Percentiles rank a stretch among this genome's conserved stretches.
These are phyloP conservation scores for Takashimella koratensis DNA, from an alignment of 1,284 basidiomycete genomes.

Conservation along the genomic window DNA sequence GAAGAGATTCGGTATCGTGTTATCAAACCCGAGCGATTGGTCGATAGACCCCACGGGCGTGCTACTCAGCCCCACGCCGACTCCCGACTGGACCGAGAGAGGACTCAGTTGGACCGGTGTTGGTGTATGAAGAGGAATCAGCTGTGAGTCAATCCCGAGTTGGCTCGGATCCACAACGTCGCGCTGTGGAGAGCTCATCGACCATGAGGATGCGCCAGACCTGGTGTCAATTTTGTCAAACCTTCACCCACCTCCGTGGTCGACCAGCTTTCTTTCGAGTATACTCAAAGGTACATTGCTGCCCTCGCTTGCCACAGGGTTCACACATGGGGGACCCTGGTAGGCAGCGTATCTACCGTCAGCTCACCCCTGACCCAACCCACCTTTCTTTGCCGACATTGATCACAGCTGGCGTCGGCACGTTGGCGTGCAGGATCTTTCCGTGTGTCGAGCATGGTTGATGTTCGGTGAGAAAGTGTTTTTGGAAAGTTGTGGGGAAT, in stretches of 20 bases:
- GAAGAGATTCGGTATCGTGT: neutral
- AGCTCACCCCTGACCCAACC: too few species aligned
- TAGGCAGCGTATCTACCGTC: too few species aligned
- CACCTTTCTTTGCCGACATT: too few species aligned
- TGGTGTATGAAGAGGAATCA: neutral
- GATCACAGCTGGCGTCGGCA: too few species aligned
- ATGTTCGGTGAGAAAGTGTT: too few species aligned
- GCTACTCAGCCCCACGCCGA: neutral
- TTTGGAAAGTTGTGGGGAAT: too few species aligned
- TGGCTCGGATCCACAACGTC: neutral
- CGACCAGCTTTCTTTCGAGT: conserved; percentile 10
- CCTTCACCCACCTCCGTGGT: neutral
- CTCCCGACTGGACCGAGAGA: neutral
- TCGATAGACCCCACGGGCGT: neutral
- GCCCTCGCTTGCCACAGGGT: conserved; percentile 3
- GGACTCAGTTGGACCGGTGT: neutral
- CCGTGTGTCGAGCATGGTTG: too few species aligned
- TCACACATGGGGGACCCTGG: too few species aligned
- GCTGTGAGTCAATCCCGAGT: neutral
- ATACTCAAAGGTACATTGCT: conserved; percentile 10
- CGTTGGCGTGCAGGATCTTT: too few species aligned
- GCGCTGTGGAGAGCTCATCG: neutral
- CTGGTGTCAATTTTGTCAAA: neutral
- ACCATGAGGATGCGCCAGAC: too few species aligned
- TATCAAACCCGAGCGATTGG: neutral